phyloP scores from a whole-genome alignment of 2,329 filamentous ascomycete genomes.

The Colletotrichum sp. region DNA sequence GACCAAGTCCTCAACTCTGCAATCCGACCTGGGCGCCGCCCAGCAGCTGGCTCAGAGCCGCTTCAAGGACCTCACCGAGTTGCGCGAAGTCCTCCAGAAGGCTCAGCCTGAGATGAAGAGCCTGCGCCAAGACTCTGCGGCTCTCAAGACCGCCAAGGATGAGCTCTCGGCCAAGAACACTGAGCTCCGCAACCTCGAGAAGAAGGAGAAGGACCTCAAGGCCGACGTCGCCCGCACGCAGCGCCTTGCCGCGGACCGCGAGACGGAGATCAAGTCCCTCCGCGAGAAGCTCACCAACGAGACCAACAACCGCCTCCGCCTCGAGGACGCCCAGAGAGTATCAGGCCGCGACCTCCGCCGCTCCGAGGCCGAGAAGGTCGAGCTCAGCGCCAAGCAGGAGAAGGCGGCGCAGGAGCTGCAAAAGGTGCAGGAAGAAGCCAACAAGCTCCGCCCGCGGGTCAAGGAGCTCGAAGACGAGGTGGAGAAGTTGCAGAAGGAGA shows the following conservation, averaged over 20 bases:
- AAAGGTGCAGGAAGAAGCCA: constrained; percentile 74
- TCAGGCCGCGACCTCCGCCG: constrained; percentile 79
- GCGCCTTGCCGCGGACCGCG: constrained; percentile 73
- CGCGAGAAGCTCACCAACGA: constrained; percentile 82
- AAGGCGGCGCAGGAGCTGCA: constrained; percentile 73
- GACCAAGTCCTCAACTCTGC: constrained; percentile 69
- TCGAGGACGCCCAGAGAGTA: constrained; percentile 80
- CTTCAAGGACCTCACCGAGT: constrained; percentile 85
- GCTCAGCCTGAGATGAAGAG: constrained; percentile 84
- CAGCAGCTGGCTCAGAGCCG: constrained; percentile 85
- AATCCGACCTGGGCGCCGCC: constrained; percentile 84
- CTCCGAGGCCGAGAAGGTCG: constrained; percentile 79
- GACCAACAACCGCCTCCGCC: constrained; percentile 70
- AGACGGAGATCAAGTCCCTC: constrained; percentile 77
- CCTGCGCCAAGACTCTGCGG: constrained; percentile 77
- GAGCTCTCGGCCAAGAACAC: constrained; percentile 65
- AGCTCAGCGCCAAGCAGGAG: constrained; percentile 76
- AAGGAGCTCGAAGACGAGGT: constrained; percentile 77
- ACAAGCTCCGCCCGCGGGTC: constrained; percentile 66
- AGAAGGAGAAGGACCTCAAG: constrained; percentile 80
- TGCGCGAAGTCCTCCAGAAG: constrained; percentile 81
- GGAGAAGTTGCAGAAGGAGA: constrained; percentile 70
- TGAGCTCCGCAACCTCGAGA: constrained; percentile 79
- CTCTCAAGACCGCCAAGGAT: constrained; percentile 76
- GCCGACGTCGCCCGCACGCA: constrained; percentile 75